Percentiles rank a stretch among this genome's conserved stretches.
phyloP scores from a whole-genome alignment of 208 protist species.

The Crithidia fasciculata region DNA sequence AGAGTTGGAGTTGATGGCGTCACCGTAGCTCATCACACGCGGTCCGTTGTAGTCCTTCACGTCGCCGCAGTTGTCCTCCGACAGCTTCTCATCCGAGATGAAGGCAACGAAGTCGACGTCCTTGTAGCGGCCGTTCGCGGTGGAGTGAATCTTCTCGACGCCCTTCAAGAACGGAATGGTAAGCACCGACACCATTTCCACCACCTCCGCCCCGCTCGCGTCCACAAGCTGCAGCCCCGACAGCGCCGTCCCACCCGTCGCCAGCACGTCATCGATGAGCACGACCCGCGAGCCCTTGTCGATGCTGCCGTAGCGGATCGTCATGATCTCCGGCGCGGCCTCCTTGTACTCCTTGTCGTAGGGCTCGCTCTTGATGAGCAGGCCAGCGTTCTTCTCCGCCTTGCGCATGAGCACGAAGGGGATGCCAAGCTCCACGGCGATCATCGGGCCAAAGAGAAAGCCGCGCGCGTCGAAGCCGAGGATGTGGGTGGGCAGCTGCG shows the following conservation, averaged over 20 bases:
- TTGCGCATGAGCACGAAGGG: constrained; percentile 94
- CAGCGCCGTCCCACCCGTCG: constrained; percentile 89
- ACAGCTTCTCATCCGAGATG: constrained; percentile 59
- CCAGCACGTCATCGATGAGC: constrained; percentile 93
- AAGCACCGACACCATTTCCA: constrained; percentile 77
- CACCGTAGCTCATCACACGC: constrained; percentile 68
- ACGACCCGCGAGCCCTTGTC: constrained; percentile 75
- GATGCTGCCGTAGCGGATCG: constrained; percentile 83
- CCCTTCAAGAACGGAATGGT: constrained; percentile 69
- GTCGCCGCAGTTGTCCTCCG: constrained; percentile 86
- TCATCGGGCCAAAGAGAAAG: constrained; percentile 89
- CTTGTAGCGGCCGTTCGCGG: constrained; percentile 68
- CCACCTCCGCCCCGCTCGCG: constrained; percentile 64
- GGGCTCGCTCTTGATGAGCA: constrained; percentile 87
- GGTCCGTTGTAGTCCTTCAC: constrained; percentile 56
- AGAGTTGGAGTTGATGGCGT: constrained; percentile 28
- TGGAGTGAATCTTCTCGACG: constrained; percentile 73
- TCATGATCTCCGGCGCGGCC: constrained; percentile 80
- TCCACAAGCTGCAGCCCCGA: constrained; percentile 91
- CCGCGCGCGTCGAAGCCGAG: constrained; percentile 91
- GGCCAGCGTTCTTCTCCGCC: constrained; percentile 82
- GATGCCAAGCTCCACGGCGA: constrained; percentile 87
- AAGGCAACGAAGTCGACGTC: constrained; percentile 73
- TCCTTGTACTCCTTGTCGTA: constrained; percentile 93
- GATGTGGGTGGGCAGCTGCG: constrained; percentile 74